These are phyloP conservation scores for Populus deltoides DNA, from an alignment of 345 rosid genomes.

Conservation along the genomic window DNA sequence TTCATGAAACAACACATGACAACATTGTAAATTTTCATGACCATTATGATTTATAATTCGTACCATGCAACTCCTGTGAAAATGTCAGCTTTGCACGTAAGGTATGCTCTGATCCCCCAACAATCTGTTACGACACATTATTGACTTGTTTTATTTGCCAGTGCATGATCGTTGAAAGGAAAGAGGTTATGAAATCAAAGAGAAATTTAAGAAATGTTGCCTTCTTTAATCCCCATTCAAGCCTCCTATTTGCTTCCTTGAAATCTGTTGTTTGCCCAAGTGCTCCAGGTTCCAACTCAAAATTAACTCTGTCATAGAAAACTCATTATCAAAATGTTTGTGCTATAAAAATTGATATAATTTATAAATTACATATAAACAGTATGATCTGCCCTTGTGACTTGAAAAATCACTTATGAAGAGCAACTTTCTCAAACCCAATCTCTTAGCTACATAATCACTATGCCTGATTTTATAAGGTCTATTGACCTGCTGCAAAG, in stretches of 20 bases:
- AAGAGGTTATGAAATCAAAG: background rate
- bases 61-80: conserved; percentile 88
- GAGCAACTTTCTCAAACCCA: background rate
- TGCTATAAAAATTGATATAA: background rate
- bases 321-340: background rate
- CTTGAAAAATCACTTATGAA: background rate
- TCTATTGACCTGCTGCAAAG: background rate
- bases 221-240: conserved; percentile 94
- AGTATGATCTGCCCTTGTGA: background rate
- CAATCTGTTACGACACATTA: conserved; percentile 47
- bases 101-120: conserved; percentile 88
- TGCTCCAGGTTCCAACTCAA: conserved; percentile 81
- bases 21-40: background rate
- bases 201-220: conserved; percentile 29
- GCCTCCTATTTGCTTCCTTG: conserved; percentile 76
- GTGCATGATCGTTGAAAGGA: conserved; percentile 7
- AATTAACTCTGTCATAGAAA: conserved; percentile 57
- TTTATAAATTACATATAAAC: background rate
- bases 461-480: background rate
- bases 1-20: conserved; percentile 4
- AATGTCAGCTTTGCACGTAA: conserved; percentile 92
- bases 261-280: conserved; percentile 89
- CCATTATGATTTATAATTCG: conserved; percentile 1
- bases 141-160: background rate
- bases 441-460: conserved; percentile 5